Evolutionary conservation across 495 filamentous ascomycete species (phyloP).

Genomic region (Daldinia vernicosa): DNA sequence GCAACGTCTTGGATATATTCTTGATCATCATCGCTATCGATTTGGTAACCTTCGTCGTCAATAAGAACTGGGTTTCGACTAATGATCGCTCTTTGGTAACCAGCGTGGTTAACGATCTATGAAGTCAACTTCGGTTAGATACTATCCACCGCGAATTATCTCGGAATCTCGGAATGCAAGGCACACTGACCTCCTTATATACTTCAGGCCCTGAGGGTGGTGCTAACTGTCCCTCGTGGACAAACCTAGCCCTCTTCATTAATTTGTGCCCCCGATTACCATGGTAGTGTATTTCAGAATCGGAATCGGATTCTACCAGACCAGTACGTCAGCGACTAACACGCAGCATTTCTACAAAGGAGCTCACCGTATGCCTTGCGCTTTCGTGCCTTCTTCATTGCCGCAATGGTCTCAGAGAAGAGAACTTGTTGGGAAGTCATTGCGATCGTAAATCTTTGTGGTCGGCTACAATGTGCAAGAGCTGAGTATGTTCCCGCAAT

Average conservation of each 20-base stretch:
- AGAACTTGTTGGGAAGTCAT: slow-evolving; percentile 78
- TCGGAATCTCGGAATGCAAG: slow-evolving; percentile 16
- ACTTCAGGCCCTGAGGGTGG: slow-evolving; percentile 72
- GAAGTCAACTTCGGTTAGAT: slow-evolving; percentile 14
- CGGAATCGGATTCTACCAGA: slow-evolving; percentile 79
- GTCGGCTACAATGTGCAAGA: slow-evolving; percentile 8
- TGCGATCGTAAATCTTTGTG: slow-evolving; percentile 39
- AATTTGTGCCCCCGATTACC: slow-evolving; percentile 95
- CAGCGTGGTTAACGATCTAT: slow-evolving; percentile 84
- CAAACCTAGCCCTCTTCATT: slow-evolving; percentile 79
- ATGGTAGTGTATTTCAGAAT: slow-evolving; percentile 78
- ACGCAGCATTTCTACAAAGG: background rate
- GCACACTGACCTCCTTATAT: slow-evolving; percentile 80
- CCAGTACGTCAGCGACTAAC: slow-evolving; percentile 23
- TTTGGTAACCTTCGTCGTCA: slow-evolving; percentile 87
- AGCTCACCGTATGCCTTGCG: slow-evolving; percentile 67
- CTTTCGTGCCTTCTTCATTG: slow-evolving; percentile 77
- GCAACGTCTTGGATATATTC: slow-evolving; percentile 68
- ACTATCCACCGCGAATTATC: background rate
- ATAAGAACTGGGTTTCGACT: slow-evolving; percentile 75
- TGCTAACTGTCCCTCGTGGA: slow-evolving; percentile 78
- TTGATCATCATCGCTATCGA: slow-evolving; percentile 83
- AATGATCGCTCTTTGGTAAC: slow-evolving; percentile 85
- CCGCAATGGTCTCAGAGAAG: slow-evolving; percentile 76
- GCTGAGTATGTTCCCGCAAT: slow-evolving; percentile 1